Base-by-base conservation (phyloP, 257 asterid genomes). In the Penstemon davidsonii region DNA sequence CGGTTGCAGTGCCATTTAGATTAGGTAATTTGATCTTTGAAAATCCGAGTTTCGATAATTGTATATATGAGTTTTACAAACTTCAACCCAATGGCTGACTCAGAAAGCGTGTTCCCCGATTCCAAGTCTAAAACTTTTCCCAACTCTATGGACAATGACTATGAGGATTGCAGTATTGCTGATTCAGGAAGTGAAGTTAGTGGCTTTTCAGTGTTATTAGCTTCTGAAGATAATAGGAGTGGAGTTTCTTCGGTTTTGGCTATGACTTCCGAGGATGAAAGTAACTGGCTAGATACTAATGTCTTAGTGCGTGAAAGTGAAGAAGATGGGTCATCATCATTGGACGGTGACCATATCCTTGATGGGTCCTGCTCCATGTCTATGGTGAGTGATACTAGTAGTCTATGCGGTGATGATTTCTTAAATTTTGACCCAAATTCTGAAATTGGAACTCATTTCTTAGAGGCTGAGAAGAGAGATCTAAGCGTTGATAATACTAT, bases 341-440 rank as follows among this genome's bases (percentile, higher is more conserved):
- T 86, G 66, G 93, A 80, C 66, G 85, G 85, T 40, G 93, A 88
- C 66, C 81, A 40, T 0, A 41, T 81, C 45, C 85, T 75, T 15
- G 96, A 85, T 54, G 73, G 71, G 55, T 82, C 81, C 1, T 82
- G 96, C 78, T 89, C 96, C n/a, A 62, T 87, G 67, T 90, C 97
- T 3, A 85, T 88, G 68, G 85, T 84, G 71, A 93, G 99, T 55
- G 97, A 93, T 72, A 75, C 87, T 41, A 93, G 96, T 75, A 93
- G 96, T 64, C 61, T 93, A 58, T 93, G 91, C 51, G 95, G 88
- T 57, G 99, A 94, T 57, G 99, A 91, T 64, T 79, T 87, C 42
- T 63, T 88, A 51, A 78, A 72, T 41, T 83, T 68, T 33, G 95
- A 89, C 33, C 33, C 2, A 25, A 25, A 25, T 25, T 25, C 33